phyloP scores from a whole-genome alignment of 139 green algal species.

The Micractinium conductrix region DNA sequence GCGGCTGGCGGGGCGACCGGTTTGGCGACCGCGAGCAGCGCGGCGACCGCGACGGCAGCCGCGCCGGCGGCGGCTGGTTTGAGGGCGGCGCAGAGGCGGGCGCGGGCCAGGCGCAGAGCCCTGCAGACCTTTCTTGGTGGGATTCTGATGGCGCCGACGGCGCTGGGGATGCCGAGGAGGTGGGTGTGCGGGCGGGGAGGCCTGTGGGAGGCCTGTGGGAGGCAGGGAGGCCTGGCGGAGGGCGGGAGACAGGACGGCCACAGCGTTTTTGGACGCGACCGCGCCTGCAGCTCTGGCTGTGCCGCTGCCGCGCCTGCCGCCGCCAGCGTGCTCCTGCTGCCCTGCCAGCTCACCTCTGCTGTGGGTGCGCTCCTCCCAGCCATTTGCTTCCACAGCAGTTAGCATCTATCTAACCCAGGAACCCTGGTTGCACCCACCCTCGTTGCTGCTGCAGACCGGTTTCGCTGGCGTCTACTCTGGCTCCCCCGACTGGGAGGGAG shows the following conservation, averaged over 20 bases:
- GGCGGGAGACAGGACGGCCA: neutral
- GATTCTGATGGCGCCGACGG: neutral
- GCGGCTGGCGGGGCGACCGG: neutral
- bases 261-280: neutral
- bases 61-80: neutral
- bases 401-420: too few species aligned
- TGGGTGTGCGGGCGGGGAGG: neutral
- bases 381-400: neutral
- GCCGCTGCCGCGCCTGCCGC: too few species aligned
- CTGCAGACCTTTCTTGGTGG: constrained; percentile 23
- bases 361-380: neutral
- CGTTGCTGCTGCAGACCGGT: neutral
- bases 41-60: neutral
- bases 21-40: neutral
- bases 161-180: neutral
- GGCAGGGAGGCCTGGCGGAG: too few species aligned
- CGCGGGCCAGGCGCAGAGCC: neutral
- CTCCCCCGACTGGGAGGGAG: neutral
- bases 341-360: neutral
- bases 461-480: constrained; percentile 22
- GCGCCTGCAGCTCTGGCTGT: neutral
- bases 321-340: too few species aligned
- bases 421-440: neutral
- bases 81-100: neutral
- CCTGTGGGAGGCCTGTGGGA: neutral